Percentiles rank a stretch among this genome's conserved stretches.
These are phyloP conservation scores for Porphyrellus cyaneotinctus DNA, from an alignment of 768 basidiomycete genomes.

Conservation along the genomic window DNA sequence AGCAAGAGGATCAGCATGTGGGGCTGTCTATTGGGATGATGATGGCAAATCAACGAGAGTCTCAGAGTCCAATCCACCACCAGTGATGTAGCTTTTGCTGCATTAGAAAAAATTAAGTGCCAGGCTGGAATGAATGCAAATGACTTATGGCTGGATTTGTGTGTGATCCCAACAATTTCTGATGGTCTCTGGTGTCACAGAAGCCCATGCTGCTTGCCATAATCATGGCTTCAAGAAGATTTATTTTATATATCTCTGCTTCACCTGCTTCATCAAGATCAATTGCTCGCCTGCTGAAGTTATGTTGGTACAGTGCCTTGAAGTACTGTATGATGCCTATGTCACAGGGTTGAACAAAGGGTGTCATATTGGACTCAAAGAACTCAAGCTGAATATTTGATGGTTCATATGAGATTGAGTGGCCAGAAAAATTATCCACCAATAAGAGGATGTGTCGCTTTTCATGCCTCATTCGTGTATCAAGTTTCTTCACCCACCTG, in stretches of 20 bases:
- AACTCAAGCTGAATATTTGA: neutral
- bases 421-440: neutral
- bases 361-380: neutral
- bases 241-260: neutral
- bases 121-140: no score
- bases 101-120: neutral
- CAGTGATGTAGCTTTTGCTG: neutral
- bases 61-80: neutral
- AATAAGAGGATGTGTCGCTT: neutral
- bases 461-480: neutral
- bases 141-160: neutral
- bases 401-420: neutral
- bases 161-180: neutral
- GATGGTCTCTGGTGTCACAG: neutral
- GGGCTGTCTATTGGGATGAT: neutral
- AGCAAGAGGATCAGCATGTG: neutral
- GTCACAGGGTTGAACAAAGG: neutral
- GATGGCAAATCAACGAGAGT: neutral
- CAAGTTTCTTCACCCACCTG: neutral
- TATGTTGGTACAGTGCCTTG: neutral
- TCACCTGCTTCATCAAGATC: neutral
- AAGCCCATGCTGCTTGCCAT: neutral
- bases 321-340: neutral
- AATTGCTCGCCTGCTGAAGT: neutral
- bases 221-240: neutral